Base-by-base conservation (phyloP, 176 grass and related monocot species). In the Echinochloa phyllopogon region DNA sequence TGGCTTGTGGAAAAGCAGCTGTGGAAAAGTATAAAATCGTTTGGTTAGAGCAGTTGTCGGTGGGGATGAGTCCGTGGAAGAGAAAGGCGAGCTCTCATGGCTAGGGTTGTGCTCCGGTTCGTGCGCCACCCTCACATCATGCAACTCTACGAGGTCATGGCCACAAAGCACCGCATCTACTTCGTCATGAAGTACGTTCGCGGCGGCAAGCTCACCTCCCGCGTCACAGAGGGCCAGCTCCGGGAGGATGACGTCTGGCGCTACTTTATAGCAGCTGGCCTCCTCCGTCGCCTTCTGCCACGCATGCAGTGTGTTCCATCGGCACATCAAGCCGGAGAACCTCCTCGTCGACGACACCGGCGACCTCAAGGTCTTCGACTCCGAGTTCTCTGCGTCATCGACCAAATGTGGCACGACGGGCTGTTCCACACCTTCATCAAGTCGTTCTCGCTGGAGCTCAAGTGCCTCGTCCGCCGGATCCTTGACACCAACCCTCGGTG, bases 241-340 rank as follows among this genome's bases (percentile, higher is more conserved):
- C 67, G 38, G 70, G 96, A 96, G 78, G 78, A 42, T 74, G 89
- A 65, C 16, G 96, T 89, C 5, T 88, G 96, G 8, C 86, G 91
- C 44, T 99, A 99, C 77, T 99, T 99, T 67, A n/a, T 93, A 99
- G 81, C 93, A 99, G 79, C 81, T 99, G 75, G 86, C 96, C 24
- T 95, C 93, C 23, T 86, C 96, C 10, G 96, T 99, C 27, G 91
- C 87, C 5, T 99, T 99, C 85, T 99, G 96, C 96, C 96, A 99
- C 89, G 84, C 93, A 14, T 92, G 96, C 82, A 94, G 96, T 14
- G 96, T 99, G 70, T 96, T 49, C 85, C 96, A 99, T 81, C 69
- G 93, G 18, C 94, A 99, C 81, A 92, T 99, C 89, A 99, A 99
- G 86, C 96, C 96, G 2, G 96, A 99, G 88, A 99, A 99, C 79